These are phyloP conservation scores for Hemisphaericaspora subhashii DNA, from an alignment of 1,139 yeast species.

Conservation along the genomic window DNA sequence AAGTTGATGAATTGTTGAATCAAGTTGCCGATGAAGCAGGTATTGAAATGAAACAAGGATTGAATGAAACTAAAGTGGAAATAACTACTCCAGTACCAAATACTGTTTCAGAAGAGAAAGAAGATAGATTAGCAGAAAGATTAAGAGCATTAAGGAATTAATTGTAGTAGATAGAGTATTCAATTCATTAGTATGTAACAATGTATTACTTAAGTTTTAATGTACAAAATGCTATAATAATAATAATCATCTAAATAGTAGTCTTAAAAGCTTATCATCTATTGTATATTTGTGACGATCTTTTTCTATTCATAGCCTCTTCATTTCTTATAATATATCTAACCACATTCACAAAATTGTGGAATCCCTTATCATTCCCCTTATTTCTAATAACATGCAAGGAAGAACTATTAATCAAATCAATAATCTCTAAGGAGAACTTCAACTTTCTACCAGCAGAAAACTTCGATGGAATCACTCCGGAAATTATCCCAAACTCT, in stretches of 20 bases:
- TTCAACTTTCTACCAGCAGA: constrained; percentile 49
- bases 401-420: constrained; percentile 43
- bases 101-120: constrained; percentile 65
- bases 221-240: constrained; percentile 3
- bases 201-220: constrained; percentile 1
- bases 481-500: constrained; percentile 46
- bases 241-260: not conserved
- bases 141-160: constrained; percentile 65
- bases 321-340: constrained; percentile 38
- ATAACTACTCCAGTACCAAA: constrained; percentile 42
- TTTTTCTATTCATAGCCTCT: constrained; percentile 18
- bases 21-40: constrained; percentile 99
- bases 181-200: not conserved
- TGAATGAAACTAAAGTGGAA: constrained; percentile 56
- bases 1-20: constrained; percentile 86
- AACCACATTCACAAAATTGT: constrained; percentile 52
- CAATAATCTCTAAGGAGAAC: constrained; percentile 47
- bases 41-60: constrained; percentile 81
- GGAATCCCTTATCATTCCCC: constrained; percentile 71
- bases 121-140: constrained; percentile 84
- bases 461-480: constrained; percentile 48
- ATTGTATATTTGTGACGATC: constrained; percentile 1
- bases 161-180: not conserved
- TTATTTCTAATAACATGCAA: constrained; percentile 56
- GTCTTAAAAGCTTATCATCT: not conserved